These are phyloP conservation scores for Waltergamsia citrina DNA, from an alignment of 2,329 filamentous ascomycete genomes.

Conservation along the genomic window DNA sequence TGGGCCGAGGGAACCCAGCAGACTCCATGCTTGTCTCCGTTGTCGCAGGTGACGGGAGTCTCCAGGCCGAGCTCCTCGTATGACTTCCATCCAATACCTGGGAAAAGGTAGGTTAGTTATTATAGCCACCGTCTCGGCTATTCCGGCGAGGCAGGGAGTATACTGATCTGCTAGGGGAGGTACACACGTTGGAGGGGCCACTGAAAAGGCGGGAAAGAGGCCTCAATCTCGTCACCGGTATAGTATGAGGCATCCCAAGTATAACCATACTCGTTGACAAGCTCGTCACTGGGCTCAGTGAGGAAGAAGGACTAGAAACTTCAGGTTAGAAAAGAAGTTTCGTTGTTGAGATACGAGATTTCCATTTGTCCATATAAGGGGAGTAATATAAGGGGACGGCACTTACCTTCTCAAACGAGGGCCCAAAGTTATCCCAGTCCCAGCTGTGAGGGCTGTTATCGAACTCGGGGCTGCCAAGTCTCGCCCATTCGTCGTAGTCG, in stretches of 20 bases:
- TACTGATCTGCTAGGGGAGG: neutral
- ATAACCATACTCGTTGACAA: conserved; percentile 17
- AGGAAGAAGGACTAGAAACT: conserved; percentile 11
- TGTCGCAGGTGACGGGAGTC: conserved; percentile 12
- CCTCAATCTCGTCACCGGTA: conserved; percentile 18
- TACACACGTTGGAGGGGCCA: conserved; percentile 16
- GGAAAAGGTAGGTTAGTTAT: neutral
- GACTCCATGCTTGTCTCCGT: conserved; percentile 18
- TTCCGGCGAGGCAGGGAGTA: too few species aligned
- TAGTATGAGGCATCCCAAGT: conserved; percentile 21
- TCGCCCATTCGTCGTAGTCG: conserved; percentile 25
- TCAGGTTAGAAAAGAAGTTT: too few species aligned
- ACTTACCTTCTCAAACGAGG: conserved; percentile 23
- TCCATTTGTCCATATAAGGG: neutral
- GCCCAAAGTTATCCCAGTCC: conserved; percentile 23
- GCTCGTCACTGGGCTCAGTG: conserved; percentile 11
- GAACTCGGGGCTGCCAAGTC: conserved; percentile 14
- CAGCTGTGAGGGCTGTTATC: conserved; percentile 14
- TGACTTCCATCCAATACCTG: conserved; percentile 9
- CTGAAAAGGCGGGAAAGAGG: conserved; percentile 19
- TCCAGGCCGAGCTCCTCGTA: conserved; percentile 15
- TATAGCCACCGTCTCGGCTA: too few species aligned
- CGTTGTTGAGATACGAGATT: too few species aligned
- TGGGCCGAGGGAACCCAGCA: conserved; percentile 19
- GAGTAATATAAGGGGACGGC: neutral